Evolutionary conservation across 805 yeast genomes (phyloP), one percentile per base, ranked within the genome.

Genomic region (Scheffersomyces lignosus): DNA sequence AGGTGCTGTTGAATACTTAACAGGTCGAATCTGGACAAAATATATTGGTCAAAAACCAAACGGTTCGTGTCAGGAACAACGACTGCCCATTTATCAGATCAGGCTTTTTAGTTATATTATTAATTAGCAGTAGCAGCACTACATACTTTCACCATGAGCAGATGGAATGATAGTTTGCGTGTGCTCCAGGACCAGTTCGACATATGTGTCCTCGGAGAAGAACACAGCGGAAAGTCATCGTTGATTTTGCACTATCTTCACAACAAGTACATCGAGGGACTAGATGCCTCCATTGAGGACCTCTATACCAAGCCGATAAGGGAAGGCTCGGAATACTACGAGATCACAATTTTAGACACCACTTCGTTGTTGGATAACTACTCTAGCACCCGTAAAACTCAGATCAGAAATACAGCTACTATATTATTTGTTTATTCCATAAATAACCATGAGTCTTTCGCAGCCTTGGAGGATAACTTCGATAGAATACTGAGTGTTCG

Each of bases 301-400:
- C 31, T 61, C 18, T 56, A 57, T 37, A 45, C 52, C 27, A 51
- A 48, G 38, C 38, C 30, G 10, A 25, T 43, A 29, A 22, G 34
- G n/a, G 52, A 48, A 27, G 50, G 45, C 10, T 31, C 40, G n/a
- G 41, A 40, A 26, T 51, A 49, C 27, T 39, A 51, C 33, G 63
- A 58, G 36, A 44, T 64, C 12, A 47, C 66, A 8, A 62, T 68
- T 8, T 46, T 65, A 29, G 73, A 66, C 36, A 52, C 63, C 16
- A 37, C 49, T 6, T 41, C 59, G 2, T 33, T 44, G 4, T 43
- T 41, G 18, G 71, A 64, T 31, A 42, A 42, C 28, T 58, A 63
- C 40, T 43, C 59, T 17, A 44, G 58, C 3, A 47, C 58, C 8
- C 47, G 59, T 25, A 45, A 48, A 14, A 40, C 44, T 25, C 68